Evolutionary conservation across 2,329 filamentous ascomycete genomes (phyloP).

Genomic region (Xylariales sp.): DNA sequence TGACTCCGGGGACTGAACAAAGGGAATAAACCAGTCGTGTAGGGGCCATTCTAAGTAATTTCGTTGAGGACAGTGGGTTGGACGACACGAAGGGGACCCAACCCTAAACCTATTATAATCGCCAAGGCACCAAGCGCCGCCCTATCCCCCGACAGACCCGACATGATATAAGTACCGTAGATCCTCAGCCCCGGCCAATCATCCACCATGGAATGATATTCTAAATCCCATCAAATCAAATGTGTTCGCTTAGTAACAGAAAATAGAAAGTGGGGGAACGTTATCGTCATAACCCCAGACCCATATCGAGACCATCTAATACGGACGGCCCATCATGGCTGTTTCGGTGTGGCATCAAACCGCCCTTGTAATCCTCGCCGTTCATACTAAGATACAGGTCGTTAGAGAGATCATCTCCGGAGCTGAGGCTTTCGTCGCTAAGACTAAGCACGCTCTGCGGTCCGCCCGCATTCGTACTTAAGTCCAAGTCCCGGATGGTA

Average conservation of each 20-base stretch:
- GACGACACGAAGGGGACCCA: conserved; percentile 12
- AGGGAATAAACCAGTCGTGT: not conserved
- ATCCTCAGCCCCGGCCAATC: conserved; percentile 4
- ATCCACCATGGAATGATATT: conserved; percentile 12
- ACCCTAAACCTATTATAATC: conserved; percentile 22
- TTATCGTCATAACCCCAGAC: conserved; percentile 42
- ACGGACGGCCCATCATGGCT: conserved; percentile 44
- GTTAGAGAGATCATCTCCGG: conserved; percentile 63
- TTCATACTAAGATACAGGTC: conserved; percentile 59
- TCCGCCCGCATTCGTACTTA: conserved; percentile 53
- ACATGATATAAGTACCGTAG: conserved; percentile 25
- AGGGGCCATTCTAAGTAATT: conserved; percentile 17
- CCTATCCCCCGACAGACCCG: conserved; percentile 5
- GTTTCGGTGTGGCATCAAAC: conserved; percentile 36
- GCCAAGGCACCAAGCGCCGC: conserved; percentile 4
- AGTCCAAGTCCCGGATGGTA: conserved; percentile 59
- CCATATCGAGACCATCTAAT: conserved; percentile 44
- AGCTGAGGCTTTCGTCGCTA: conserved; percentile 69
- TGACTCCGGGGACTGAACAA: not conserved
- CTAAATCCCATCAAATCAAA: conserved; percentile 13
- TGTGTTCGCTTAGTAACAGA: conserved; percentile 9
- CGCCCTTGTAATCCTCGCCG: conserved; percentile 53
- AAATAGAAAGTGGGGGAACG: conserved; percentile 1
- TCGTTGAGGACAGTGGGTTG: conserved; percentile 1
- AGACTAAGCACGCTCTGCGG: conserved; percentile 67